Conservation (phyloP, 202 grass and related monocot genomes). For the Hordeum pubiflorum region DNA sequence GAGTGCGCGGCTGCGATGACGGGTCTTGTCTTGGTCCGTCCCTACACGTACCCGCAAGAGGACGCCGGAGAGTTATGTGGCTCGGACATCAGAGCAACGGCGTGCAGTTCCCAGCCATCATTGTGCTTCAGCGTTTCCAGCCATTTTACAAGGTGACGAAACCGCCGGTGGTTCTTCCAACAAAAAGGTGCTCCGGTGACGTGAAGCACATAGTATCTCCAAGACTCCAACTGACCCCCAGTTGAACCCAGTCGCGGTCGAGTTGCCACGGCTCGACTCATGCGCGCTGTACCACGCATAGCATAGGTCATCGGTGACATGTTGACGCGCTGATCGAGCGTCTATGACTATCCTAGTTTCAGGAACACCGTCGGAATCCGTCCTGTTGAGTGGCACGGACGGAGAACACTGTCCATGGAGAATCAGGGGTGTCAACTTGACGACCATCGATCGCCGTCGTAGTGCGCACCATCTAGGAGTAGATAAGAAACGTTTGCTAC, state of each 20-base stretch:
- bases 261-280: neutral
- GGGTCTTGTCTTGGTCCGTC: neutral
- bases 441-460: neutral
- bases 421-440: neutral
- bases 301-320: neutral
- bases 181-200: neutral
- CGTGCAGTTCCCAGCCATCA: neutral
- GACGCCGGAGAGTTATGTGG: neutral
- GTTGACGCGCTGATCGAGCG: neutral
- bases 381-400: neutral
- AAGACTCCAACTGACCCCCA: neutral
- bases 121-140: neutral
- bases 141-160: neutral
- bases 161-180: neutral
- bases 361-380: neutral
- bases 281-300: too few species aligned
- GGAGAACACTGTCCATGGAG: neutral
- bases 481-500: neutral
- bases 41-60: neutral
- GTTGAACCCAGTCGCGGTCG: neutral
- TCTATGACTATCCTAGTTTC: too few species aligned
- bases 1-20: neutral
- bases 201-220: neutral
- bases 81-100: neutral
- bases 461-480: neutral